These are phyloP conservation scores for Boletus sp. DNA, from an alignment of 768 basidiomycete genomes.

Conservation along the genomic window DNA sequence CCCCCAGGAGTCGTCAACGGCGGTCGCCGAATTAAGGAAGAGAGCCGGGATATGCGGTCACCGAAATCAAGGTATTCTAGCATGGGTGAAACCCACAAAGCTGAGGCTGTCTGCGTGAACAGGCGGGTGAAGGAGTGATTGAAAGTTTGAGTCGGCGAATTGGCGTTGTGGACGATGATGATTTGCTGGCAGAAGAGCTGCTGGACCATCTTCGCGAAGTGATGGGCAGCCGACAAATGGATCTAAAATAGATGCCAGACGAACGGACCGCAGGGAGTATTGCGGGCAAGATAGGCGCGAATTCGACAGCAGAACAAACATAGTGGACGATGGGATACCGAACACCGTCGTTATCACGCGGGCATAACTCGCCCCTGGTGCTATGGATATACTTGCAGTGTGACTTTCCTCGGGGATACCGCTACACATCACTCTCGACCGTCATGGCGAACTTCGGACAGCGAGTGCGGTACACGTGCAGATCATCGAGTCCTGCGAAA, in stretches of 20 bases:
- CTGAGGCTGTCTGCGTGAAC: not conserved
- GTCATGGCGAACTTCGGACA: constrained; percentile 43
- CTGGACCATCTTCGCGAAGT: constrained; percentile 21
- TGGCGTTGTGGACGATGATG: constrained; percentile 2
- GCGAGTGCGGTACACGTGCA: constrained; percentile 65
- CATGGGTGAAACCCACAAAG: not conserved
- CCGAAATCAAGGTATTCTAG: constrained; percentile 3
- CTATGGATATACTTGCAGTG: constrained; percentile 21
- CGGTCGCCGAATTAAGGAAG: constrained; percentile 16
- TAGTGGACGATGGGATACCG: constrained; percentile 12
- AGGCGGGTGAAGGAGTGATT: not conserved
- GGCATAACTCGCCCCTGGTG: constrained; percentile 13
- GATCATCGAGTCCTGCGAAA: constrained; percentile 62
- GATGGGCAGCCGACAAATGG: constrained; percentile 19
- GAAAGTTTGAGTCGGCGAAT: constrained; percentile 10
- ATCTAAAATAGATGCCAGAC: constrained; percentile 21
- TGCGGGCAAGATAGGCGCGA: constrained; percentile 6
- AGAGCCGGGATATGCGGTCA: not conserved
- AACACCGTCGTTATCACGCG: constrained; percentile 19
- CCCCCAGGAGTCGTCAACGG: constrained; percentile 11
- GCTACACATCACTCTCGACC: constrained; percentile 18
- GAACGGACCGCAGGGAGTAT: constrained; percentile 12
- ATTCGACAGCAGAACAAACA: constrained; percentile 23
- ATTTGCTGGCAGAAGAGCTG: constrained; percentile 11
- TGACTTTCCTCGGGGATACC: constrained; percentile 19